A percentile compares a stretch with the other conserved stretches of the same genome.
Evolutionary conservation across 305 asterid species (phyloP).

Genomic region (Fraxinus angustifolia): DNA sequence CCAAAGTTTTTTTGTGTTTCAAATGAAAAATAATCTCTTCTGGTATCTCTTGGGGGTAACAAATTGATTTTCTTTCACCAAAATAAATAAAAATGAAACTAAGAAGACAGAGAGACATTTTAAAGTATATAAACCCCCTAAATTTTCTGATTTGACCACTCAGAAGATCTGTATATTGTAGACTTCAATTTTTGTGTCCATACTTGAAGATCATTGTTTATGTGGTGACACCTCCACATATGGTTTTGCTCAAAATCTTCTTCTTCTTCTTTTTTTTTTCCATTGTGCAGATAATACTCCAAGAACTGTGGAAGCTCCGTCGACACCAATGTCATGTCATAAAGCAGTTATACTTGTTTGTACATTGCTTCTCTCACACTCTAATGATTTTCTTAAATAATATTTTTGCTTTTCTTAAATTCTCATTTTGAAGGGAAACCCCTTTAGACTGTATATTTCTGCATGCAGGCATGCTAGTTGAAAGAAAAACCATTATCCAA

Average conservation of each 20-base stretch:
- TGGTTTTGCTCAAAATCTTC: conserved; percentile 1
- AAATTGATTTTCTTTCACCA: background rate
- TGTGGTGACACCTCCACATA: conserved; percentile 4
- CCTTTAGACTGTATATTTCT: background rate
- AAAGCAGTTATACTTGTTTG: conserved; percentile 98
- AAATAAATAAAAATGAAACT: conserved; percentile 5
- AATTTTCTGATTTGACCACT: background rate
- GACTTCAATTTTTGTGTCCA: background rate
- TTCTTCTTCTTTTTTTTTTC: conserved; percentile 18
- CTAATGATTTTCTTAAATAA: conserved; percentile 5
- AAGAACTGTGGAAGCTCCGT: conserved; percentile 55
- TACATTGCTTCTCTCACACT: conserved; percentile 59
- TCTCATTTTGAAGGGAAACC: conserved; percentile 11
- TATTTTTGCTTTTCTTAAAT: background rate
- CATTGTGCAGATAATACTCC: conserved; percentile 20
- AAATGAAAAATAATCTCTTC: background rate
- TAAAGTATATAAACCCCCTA: background rate
- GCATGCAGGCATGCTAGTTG: background rate
- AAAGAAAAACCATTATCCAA: background rate
- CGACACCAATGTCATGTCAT: conserved; percentile 49
- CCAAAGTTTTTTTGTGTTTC: background rate
- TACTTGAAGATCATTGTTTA: background rate
- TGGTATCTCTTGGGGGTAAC: background rate
- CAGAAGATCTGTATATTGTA: background rate
- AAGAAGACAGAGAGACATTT: background rate